Evolutionary conservation across 768 basidiomycete species (phyloP).

Genomic region (Termitomyces bulborhizus): DNA sequence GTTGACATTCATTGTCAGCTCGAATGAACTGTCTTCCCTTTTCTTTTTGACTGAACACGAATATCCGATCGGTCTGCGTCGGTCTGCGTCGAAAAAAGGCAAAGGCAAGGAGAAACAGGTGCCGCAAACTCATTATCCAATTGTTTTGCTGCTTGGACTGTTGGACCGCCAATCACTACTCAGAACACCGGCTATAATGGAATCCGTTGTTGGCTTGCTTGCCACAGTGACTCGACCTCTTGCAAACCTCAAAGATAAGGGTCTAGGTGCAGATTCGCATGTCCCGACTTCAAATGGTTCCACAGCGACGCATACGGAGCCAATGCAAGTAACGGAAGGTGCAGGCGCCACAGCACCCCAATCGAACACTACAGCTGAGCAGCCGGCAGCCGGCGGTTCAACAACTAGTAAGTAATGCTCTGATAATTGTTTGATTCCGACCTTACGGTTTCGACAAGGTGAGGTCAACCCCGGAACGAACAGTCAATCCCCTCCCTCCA

Average conservation of each 20-base stretch:
- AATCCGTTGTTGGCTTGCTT: slow-evolving; percentile 83
- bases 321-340: slow-evolving; percentile 6
- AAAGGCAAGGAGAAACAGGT: slow-evolving; percentile 91
- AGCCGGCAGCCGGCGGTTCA: background rate
- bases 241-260: slow-evolving; percentile 52
- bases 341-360: background rate
- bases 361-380: background rate
- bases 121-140: slow-evolving; percentile 81
- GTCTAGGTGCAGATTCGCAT: slow-evolving; percentile 15
- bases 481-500: slow-evolving; percentile 14
- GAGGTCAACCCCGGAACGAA: background rate
- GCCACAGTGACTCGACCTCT: slow-evolving; percentile 87
- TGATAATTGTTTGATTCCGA: background rate
- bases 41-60: slow-evolving; percentile 98
- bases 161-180: slow-evolving; percentile 84
- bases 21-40: slow-evolving; percentile 77
- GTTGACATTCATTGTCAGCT: slow-evolving; percentile 77
- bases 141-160: slow-evolving; percentile 82
- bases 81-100: slow-evolving; percentile 71
- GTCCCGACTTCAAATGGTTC: slow-evolving; percentile 12
- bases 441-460: slow-evolving; percentile 1
- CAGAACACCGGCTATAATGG: slow-evolving; percentile 86
- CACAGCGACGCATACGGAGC: background rate
- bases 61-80: slow-evolving; percentile 69
- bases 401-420: slow-evolving; percentile 1